Percentiles rank a stretch among this genome's conserved stretches.
These are phyloP conservation scores for Silene coronaria DNA, from an alignment of 179 eudicot genomes.

Conservation along the genomic window DNA sequence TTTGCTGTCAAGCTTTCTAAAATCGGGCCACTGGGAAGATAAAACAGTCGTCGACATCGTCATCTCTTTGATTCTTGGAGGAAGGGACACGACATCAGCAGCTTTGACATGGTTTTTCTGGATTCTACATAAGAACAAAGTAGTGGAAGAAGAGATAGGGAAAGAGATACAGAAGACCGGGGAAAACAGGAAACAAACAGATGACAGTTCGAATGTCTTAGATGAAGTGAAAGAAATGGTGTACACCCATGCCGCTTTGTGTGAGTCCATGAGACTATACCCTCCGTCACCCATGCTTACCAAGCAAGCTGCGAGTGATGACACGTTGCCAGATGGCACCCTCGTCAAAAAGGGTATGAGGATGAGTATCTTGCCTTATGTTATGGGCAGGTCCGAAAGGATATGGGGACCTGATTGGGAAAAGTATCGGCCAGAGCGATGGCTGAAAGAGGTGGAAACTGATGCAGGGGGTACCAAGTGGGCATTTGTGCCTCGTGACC, in stretches of 20 bases:
- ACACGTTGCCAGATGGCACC: background rate
- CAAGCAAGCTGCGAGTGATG: background rate
- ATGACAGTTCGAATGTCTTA: background rate
- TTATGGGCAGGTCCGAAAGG: background rate
- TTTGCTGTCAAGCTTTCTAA: background rate
- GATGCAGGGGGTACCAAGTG: background rate
- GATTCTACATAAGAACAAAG: background rate
- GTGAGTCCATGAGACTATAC: conserved; percentile 4
- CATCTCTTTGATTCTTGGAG: background rate
- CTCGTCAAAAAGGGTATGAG: background rate
- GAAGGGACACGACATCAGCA: background rate
- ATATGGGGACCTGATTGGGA: background rate
- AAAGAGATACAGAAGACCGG: background rate
- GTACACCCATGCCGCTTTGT: background rate
- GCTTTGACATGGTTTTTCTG: conserved; percentile 4
- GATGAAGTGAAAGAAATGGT: background rate
- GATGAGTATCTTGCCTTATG: background rate
- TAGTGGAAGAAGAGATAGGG: background rate
- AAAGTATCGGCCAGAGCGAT: conserved; percentile 1
- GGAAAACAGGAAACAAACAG: no score
- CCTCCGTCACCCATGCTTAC: background rate
- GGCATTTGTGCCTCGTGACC: conserved; percentile 33
- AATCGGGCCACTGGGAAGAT: background rate
- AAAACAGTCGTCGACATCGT: background rate
- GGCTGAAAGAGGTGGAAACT: background rate